Evolutionary conservation across 2,329 filamentous ascomycete genomes (phyloP).

Genomic region (Cladorrhinum sp.): DNA sequence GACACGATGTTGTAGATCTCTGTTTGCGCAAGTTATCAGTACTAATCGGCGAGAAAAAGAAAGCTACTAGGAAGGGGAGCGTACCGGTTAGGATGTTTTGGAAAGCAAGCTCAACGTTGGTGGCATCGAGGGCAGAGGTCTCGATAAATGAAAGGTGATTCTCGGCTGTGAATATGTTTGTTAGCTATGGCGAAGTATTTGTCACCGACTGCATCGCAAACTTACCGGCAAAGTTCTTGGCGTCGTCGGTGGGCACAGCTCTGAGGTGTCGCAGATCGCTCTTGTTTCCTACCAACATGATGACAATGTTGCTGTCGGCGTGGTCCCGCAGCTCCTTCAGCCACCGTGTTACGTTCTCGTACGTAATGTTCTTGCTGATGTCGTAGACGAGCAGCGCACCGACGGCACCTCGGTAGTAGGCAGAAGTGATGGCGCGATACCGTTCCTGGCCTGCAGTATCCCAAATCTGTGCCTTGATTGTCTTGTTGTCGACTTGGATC

Average conservation of each 20-base stretch:
- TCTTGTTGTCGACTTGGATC: slow-evolving; percentile 98
- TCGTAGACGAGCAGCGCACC: slow-evolving; percentile 98
- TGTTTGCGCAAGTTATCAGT: slow-evolving; percentile 36
- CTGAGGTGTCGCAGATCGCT: slow-evolving; percentile 98
- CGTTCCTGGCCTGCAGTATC: slow-evolving; percentile 98
- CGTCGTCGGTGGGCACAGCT: slow-evolving; percentile 95
- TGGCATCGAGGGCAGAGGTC: slow-evolving; percentile 96
- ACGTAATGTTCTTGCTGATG: slow-evolving; percentile 99
- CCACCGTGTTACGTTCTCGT: slow-evolving; percentile 98
- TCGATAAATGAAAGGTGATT: slow-evolving; percentile 99
- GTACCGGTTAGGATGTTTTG: slow-evolving; percentile 98
- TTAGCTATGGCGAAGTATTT: slow-evolving; percentile 14
- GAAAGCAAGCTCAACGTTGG: slow-evolving; percentile 98
- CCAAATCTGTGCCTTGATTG: slow-evolving; percentile 99
- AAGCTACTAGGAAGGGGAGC: slow-evolving; percentile 29
- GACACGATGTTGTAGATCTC: slow-evolving; percentile 99
- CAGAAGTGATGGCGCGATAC: slow-evolving; percentile 98
- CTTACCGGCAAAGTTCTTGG: slow-evolving; percentile 94
- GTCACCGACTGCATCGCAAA: slow-evolving; percentile 3
- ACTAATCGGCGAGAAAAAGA: not conserved
- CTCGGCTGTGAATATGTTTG: slow-evolving; percentile 63
- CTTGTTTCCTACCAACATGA: slow-evolving; percentile 99
- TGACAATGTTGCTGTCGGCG: slow-evolving; percentile 97
- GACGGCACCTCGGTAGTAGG: slow-evolving; percentile 97
- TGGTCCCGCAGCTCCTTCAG: slow-evolving; percentile 97